phyloP scores from a whole-genome alignment of 1,284 basidiomycete genomes.

The Apiotrichum laibachii region DNA sequence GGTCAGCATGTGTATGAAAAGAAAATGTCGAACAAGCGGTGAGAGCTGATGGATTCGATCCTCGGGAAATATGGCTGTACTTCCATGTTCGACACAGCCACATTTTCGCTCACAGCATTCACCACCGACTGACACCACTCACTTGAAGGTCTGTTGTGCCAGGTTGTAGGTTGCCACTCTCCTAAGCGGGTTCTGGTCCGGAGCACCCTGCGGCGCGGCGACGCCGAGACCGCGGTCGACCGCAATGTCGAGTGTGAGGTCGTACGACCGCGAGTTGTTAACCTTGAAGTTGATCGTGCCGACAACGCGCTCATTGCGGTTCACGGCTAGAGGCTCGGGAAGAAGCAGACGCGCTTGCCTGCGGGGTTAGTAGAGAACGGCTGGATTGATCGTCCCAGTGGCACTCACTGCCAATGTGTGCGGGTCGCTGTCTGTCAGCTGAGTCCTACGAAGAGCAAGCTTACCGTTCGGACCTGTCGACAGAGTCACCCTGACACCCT shows the following conservation, averaged over 20 bases:
- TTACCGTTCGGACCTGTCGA: conserved; percentile 48
- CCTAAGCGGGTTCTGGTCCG: conserved; percentile 33
- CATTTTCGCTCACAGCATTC: not conserved
- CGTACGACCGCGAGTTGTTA: conserved; percentile 48
- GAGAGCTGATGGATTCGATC: no score
- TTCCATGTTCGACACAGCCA: no score
- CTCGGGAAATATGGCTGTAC: no score
- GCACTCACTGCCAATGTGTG: conserved; percentile 48
- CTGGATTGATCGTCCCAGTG: no score
- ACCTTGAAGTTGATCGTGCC: conserved; percentile 41
- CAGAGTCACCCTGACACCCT: conserved; percentile 43
- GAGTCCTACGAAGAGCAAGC: conserved; percentile 7
- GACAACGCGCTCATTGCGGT: conserved; percentile 44
- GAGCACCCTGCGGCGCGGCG: no score
- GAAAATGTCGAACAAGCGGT: no score
- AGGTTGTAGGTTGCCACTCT: conserved; percentile 42
- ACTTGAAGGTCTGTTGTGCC: conserved; percentile 51
- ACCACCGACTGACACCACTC: conserved; percentile 18
- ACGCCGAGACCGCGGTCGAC: conserved; percentile 35
- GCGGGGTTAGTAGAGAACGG: conserved; percentile 12
- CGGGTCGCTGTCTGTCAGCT: conserved; percentile 34
- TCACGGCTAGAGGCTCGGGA: conserved; percentile 51
- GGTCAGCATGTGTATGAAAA: not conserved
- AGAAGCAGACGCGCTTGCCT: conserved; percentile 46
- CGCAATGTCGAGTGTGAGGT: conserved; percentile 42